Percentiles rank a stretch among this genome's conserved stretches.
These are phyloP conservation scores for Aspergillus bombycis DNA, from an alignment of 2,329 filamentous ascomycete genomes.

Conservation along the genomic window DNA sequence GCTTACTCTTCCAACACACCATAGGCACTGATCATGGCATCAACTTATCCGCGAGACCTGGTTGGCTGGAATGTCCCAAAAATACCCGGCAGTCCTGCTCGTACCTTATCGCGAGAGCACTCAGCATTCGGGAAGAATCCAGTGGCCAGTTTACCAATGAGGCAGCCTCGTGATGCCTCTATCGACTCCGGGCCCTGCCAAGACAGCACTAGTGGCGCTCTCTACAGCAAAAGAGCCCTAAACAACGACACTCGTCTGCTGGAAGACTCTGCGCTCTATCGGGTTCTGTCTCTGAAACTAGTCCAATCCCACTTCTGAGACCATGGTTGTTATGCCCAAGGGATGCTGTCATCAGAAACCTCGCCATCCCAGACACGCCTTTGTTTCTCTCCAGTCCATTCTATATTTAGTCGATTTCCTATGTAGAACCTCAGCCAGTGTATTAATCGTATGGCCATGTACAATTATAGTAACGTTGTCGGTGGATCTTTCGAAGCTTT, in stretches of 20 bases:
- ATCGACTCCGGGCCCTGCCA: not conserved
- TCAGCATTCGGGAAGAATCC: not conserved
- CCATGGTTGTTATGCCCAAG: conserved; percentile 2
- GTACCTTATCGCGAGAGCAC: not conserved
- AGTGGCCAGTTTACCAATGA: not conserved
- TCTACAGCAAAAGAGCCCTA: not conserved
- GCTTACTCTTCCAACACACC: not conserved
- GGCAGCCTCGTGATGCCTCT: too few relatives aligned
- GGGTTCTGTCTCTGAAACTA: not conserved
- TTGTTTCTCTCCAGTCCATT: not conserved
- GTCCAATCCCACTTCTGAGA: not conserved
- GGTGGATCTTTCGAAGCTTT: not conserved
- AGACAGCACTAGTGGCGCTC: not conserved
- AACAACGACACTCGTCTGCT: not conserved
- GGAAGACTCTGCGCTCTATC: not conserved
- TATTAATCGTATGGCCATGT: not conserved
- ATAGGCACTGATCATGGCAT: not conserved
- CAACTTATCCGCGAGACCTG: not conserved
- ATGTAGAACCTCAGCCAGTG: not conserved
- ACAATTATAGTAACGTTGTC: not conserved
- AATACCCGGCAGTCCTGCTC: not conserved
- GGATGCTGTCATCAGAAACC: not conserved
- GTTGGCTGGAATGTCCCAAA: not conserved
- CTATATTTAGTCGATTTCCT: conserved; percentile 4
- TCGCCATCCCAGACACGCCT: not conserved